phyloP scores from a whole-genome alignment of 2,329 filamentous ascomycete species.

The Rhinocladiella mackenziei region DNA sequence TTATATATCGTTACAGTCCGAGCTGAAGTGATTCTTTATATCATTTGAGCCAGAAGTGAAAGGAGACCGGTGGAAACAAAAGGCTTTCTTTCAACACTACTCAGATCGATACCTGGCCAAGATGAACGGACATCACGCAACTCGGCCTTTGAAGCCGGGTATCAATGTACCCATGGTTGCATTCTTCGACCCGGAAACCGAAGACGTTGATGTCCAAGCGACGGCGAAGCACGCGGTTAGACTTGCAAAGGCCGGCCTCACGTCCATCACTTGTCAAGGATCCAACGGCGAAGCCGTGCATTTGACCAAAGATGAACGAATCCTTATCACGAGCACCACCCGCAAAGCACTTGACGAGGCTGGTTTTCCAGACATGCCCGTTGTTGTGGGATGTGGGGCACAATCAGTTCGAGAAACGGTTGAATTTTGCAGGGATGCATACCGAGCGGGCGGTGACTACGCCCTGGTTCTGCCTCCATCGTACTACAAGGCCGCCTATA shows the following conservation, averaged over 20 bases:
- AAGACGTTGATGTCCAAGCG: conserved; percentile 63
- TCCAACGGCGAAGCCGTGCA: conserved; percentile 82
- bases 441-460: conserved; percentile 66
- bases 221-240: conserved; percentile 60
- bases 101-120: too few species aligned
- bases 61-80: too few species aligned
- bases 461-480: conserved; percentile 71
- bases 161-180: conserved; percentile 71
- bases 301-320: conserved; percentile 66
- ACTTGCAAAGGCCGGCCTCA: conserved; percentile 67
- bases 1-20: conserved; percentile 8
- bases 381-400: conserved; percentile 72
- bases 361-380: conserved; percentile 59
- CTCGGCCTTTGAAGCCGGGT: conserved; percentile 38
- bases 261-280: conserved; percentile 71
- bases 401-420: conserved; percentile 72
- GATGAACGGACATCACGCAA: conserved; percentile 24
- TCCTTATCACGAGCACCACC: conserved; percentile 64
- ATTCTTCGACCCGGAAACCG: conserved; percentile 62
- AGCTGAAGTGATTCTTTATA: not conserved
- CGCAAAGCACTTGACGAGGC: conserved; percentile 64
- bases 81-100: too few species aligned
- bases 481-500: conserved; percentile 69
- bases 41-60: not conserved
- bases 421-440: conserved; percentile 64